Evolutionary conservation across 2,329 filamentous ascomycete genomes (phyloP), one percentile per base, ranked within the genome.

Genomic region (Colletotrichum zoysiae): DNA sequence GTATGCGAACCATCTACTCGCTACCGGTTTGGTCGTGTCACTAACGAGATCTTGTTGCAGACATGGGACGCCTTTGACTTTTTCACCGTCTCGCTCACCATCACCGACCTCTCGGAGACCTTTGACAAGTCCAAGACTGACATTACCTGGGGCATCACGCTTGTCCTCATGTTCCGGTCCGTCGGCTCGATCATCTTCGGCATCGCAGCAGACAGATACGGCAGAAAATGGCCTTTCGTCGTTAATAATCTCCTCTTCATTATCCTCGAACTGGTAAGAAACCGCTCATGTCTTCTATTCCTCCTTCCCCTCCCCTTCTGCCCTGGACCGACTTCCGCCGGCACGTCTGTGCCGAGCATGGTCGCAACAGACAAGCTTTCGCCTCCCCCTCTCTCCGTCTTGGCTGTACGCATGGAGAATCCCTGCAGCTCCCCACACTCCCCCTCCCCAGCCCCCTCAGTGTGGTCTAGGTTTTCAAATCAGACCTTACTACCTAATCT

Each of bases 231-330:
- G 91, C 92, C 92, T 1, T 94, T 95, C 83, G 86, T 95, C 18
- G 78, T 92, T 71, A 95, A 95, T 81, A 93, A 94, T 81, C 72
- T 93, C 30, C 84, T 95, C 26, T 90, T 95, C 70, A 91, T 93
- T 48, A 79, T 90, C 7, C 85, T 95, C 12, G 92, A 95, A 79
- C 85, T 95, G 76, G 91, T 91, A 77, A 81, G 84, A 61, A 65
- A 60, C 60, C 42, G 42, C 51, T 64, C 63, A 60, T 56, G 4
- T 26, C 26, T 26, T 26, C 6, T 78, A 18, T 30, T 30, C 16
- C 26, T 26, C 26, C 26, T 26, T 16, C 40, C 16, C 50, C 30
- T 23, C 18, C 23, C 1, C 14, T 18, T 16, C 40, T 26, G 33
- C 55, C 16, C 9, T 18, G 26, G 38, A 59, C 62, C 55, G 62